Conservation (phyloP, 208 protist species). For the Tritrichomonas musculus region DNA sequence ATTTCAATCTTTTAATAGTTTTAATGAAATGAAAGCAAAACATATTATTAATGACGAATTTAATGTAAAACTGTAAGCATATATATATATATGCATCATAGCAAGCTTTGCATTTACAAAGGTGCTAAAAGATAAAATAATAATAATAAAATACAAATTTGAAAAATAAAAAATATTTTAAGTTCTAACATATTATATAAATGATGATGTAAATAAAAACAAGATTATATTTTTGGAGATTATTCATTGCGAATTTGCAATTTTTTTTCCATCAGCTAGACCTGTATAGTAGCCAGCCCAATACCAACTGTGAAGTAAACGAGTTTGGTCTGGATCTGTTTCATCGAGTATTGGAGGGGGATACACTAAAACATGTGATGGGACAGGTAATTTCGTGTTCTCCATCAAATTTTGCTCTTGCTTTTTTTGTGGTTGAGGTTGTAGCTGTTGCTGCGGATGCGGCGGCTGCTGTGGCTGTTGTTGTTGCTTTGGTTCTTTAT, state of each 20-base stretch:
- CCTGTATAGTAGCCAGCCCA: conserved; percentile 31
- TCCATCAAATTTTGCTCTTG: background rate
- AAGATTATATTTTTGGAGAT: background rate
- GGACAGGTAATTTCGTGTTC: too few species aligned
- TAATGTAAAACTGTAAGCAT: too few species aligned
- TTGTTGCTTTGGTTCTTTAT: background rate
- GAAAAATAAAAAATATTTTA: too few species aligned
- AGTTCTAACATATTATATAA: too few species aligned
- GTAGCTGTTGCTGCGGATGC: background rate
- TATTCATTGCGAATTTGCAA: background rate
- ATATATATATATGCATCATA: too few species aligned
- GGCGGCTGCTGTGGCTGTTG: background rate
- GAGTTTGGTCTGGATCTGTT: background rate
- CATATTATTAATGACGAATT: too few species aligned
- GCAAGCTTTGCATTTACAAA: too few species aligned
- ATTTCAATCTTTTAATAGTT: too few species aligned
- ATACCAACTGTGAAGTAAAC: background rate
- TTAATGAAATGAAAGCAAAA: too few species aligned
- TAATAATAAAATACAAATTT: too few species aligned
- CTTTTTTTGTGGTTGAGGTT: background rate
- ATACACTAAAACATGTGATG: background rate
- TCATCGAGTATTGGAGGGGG: background rate
- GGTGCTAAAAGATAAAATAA: too few species aligned
- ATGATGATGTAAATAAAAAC: background rate
- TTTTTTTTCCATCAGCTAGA: background rate